phyloP scores from a whole-genome alignment of 345 rosid genomes.

The Eucalyptus pumila region DNA sequence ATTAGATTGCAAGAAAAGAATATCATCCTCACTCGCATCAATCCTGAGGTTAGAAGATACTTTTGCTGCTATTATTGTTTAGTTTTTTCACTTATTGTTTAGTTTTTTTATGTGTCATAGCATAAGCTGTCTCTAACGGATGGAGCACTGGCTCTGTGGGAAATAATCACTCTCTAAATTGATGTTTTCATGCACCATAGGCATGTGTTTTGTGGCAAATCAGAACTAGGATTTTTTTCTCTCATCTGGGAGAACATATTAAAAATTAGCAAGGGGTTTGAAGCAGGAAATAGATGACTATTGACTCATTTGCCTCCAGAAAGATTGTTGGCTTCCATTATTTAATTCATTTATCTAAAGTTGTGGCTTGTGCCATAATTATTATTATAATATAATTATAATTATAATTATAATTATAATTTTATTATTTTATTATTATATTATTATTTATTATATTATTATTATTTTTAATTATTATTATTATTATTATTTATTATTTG shows the following conservation, averaged over 20 bases:
- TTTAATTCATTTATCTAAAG: not conserved
- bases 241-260: not conserved
- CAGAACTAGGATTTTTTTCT: not conserved
- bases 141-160: not conserved
- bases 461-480: not conserved
- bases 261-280: not conserved
- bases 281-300: not conserved
- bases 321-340: not conserved
- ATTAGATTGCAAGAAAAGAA: constrained; percentile 76
- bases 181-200: not conserved
- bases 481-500: not conserved
- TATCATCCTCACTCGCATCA: constrained; percentile 81
- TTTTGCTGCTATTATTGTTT: not conserved
- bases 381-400: too few species aligned
- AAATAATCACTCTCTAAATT: not conserved
- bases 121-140: not conserved
- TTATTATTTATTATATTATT: too few species aligned
- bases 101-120: not conserved
- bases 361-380: not conserved
- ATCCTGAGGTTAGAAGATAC: constrained; percentile 62
- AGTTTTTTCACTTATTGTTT: not conserved
- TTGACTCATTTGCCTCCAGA: not conserved
- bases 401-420: too few species aligned
- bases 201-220: not conserved
- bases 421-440: too few species aligned